Evolutionary conservation across 805 yeast genomes (phyloP).

Genomic region (Candida hungchunana): DNA sequence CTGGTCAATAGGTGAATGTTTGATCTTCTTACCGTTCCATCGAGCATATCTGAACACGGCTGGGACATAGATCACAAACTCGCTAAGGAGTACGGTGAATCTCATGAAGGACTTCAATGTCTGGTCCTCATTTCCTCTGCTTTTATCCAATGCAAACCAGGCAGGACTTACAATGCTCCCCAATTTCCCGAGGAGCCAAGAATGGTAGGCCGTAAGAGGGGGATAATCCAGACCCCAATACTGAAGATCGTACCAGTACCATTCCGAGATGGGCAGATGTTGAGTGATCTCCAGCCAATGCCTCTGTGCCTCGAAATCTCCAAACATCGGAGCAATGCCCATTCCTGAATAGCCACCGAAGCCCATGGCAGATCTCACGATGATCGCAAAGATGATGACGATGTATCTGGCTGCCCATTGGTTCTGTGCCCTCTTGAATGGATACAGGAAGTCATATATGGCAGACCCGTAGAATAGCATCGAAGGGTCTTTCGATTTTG

Average conservation of each 20-base stretch:
- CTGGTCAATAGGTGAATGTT: constrained; percentile 67
- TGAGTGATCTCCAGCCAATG: constrained; percentile 96
- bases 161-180: constrained; percentile 58
- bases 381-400: constrained; percentile 64
- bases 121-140: constrained; percentile 70
- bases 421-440: constrained; percentile 74
- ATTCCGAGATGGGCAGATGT: constrained; percentile 62
- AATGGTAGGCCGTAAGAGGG: constrained; percentile 92
- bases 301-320: constrained; percentile 97
- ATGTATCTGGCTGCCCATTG: constrained; percentile 90
- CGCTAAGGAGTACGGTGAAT: constrained; percentile 70
- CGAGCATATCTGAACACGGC: constrained; percentile 69
- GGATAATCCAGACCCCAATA: constrained; percentile 99
- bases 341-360: constrained; percentile 84
- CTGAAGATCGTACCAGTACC: constrained; percentile 87
- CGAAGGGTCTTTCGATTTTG: constrained; percentile 30
- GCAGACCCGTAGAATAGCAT: constrained; percentile 53
- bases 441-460: constrained; percentile 68
- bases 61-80: constrained; percentile 70
- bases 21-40: constrained; percentile 59
- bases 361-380: constrained; percentile 81
- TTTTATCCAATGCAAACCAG: constrained; percentile 73
- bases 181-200: constrained; percentile 70
- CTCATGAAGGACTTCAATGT: constrained; percentile 84
- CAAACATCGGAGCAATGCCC: constrained; percentile 71